Base-by-base conservation (phyloP, 2,329 filamentous ascomycete genomes). In the Fusarium virguliforme region DNA sequence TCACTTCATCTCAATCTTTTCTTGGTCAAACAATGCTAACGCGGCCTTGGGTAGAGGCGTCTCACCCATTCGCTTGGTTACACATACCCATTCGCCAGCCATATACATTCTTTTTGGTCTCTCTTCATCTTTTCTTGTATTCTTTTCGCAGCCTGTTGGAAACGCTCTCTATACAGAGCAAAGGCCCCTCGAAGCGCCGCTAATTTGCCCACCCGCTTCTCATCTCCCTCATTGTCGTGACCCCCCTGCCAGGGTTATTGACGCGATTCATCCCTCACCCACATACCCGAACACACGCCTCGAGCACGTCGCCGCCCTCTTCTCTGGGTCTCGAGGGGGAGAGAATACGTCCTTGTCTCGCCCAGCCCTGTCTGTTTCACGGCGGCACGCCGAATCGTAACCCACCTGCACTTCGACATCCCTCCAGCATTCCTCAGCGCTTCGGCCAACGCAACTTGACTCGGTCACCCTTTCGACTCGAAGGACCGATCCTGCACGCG, bases 61-160 rank as follows among this genome's bases (percentile, higher is more conserved):
- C 66, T 72, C 64, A 70, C 65, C 70, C 70, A 71, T 61, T 73
- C 70, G 64, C 70, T 72, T 73, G 67, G 70, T 68, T 68, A 68
- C 67, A 64, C 70, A 72, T 57, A 59, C 62, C 66, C 69, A 58
- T 37, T 72, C 69, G 69, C 51, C 72, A 58, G 48, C 51, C 43
- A 67, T 60, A 61, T 34, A 64, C 67, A 63, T 68, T 73, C 70
- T 68, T 73, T 61, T 73, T 50, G 53, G 30, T 35, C 50, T 60
- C 50, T 61, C 48, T 70, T 66, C 41, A 43, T 58, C 46, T 37
- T 57, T 57, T 65, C 28, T 67, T 68, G 41, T 67, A 37, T 63
- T 37, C 28, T 32, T 67, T 68, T 43, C 28, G 58, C 48, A 37
- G 41, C 50, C 12, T 32, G 28, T 59, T 40, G 41, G 22, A 53